These are phyloP conservation scores for Pachysandra terminalis DNA, from an alignment of 164 flowering plant species.

Conservation along the genomic window DNA sequence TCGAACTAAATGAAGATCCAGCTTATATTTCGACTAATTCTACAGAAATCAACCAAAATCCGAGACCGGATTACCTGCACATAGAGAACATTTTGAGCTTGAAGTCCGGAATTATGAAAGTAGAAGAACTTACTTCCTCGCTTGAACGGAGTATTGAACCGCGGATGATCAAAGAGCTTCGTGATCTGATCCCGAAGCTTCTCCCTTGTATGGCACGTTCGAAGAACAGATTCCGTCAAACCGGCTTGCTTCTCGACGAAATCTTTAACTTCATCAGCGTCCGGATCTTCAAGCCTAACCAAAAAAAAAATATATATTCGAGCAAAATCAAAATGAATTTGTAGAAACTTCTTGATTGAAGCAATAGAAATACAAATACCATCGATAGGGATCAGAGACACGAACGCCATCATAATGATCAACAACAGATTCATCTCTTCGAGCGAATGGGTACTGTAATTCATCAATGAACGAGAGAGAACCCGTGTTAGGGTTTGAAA, in stretches of 20 bases:
- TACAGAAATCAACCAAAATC: neutral
- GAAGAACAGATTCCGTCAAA: constrained; percentile 60
- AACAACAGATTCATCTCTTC: constrained; percentile 73
- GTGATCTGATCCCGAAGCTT: constrained; percentile 67
- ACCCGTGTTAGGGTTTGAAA: constrained; percentile 31
- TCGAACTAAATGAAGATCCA: neutral
- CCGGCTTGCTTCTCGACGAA: constrained; percentile 77
- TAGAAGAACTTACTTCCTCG: constrained; percentile 80
- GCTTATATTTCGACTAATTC: neutral
- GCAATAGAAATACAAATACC: constrained; percentile 36
- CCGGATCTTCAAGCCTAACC: constrained; percentile 92
- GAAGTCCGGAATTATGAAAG: constrained; percentile 91
- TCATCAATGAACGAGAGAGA: constrained; percentile 30
- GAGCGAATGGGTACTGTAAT: constrained; percentile 53
- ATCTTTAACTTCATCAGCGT: constrained; percentile 78
- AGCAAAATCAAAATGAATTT: neutral
- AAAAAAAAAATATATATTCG: too few species aligned
- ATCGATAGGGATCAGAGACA: constrained; percentile 83
- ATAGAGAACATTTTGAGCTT: constrained; percentile 83
- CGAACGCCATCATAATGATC: constrained; percentile 73
- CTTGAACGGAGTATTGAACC: constrained; percentile 68
- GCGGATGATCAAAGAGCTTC: constrained; percentile 68
- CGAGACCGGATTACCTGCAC: constrained; percentile 54
- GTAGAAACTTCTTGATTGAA: neutral
- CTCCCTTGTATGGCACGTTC: constrained; percentile 65